phyloP scores from a whole-genome alignment of 495 filamentous ascomycete species.

The Annulohypoxylon moriforme region DNA sequence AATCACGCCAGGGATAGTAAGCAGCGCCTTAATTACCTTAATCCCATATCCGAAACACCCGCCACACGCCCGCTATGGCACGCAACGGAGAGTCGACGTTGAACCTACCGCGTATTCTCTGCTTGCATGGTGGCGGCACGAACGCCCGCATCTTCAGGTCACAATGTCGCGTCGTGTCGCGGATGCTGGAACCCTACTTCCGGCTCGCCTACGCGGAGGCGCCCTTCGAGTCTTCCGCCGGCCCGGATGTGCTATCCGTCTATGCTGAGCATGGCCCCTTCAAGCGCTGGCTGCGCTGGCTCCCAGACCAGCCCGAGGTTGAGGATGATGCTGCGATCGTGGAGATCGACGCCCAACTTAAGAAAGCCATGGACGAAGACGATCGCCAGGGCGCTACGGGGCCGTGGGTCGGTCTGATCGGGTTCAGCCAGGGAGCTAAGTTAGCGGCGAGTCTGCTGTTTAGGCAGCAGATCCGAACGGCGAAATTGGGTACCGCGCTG shows the following conservation, averaged over 20 bases:
- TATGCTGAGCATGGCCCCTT: slow-evolving; percentile 68
- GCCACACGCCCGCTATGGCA: slow-evolving; percentile 18
- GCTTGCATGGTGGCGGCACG: slow-evolving; percentile 74
- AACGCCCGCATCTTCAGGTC: slow-evolving; percentile 69
- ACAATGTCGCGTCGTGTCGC: slow-evolving; percentile 66
- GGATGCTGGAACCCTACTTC: slow-evolving; percentile 61
- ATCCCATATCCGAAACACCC: not conserved
- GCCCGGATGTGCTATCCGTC: slow-evolving; percentile 63
- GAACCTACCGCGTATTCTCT: slow-evolving; percentile 70
- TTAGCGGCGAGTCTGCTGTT: slow-evolving; percentile 61
- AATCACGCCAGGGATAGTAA: not conserved
- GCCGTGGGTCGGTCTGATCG: slow-evolving; percentile 68
- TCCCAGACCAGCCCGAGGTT: slow-evolving; percentile 58
- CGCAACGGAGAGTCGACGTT: slow-evolving; percentile 39
- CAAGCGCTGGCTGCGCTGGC: slow-evolving; percentile 67
- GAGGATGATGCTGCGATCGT: slow-evolving; percentile 46
- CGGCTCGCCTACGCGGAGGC: slow-evolving; percentile 70
- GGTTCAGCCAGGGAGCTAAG: slow-evolving; percentile 70
- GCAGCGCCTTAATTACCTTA: not conserved
- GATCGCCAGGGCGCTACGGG: slow-evolving; percentile 56
- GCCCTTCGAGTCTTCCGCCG: slow-evolving; percentile 62
- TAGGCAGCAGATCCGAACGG: slow-evolving; percentile 46
- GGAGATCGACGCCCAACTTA: slow-evolving; percentile 50
- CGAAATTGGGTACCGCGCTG: slow-evolving; percentile 5
- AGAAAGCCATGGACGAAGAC: slow-evolving; percentile 54